A percentile compares a stretch with the other conserved stretches of the same genome.
Evolutionary conservation across 1,284 basidiomycete species (phyloP).

Genomic region (Moniliophthora roreri): DNA sequence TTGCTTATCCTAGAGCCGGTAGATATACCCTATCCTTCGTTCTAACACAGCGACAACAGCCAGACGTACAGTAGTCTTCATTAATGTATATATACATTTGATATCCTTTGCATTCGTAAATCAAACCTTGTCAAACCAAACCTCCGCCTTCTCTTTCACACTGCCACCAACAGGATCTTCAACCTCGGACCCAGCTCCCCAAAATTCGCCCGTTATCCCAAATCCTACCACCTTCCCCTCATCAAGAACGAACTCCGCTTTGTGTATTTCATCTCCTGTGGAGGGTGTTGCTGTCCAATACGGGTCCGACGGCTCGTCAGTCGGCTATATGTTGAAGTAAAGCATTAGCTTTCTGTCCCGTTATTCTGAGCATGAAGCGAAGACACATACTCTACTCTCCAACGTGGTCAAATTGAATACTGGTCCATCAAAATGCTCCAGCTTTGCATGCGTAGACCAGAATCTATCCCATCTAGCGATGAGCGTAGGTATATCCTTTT

Average conservation of each 20-base stretch:
- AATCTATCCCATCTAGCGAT: constrained; percentile 20
- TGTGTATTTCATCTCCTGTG: not conserved
- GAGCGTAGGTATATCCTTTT: constrained; percentile 21
- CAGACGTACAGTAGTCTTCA: too few species aligned
- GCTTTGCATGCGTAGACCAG: constrained; percentile 18
- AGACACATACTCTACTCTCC: constrained; percentile 21
- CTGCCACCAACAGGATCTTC: constrained; percentile 19
- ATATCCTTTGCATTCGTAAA: too few species aligned
- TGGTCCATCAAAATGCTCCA: constrained; percentile 22
- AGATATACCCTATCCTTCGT: too few species aligned
- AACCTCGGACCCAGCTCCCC: constrained; percentile 23
- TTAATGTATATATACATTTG: too few species aligned
- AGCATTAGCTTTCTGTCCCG: not conserved
- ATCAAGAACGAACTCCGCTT: constrained; percentile 13
- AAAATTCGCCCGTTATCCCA: constrained; percentile 18
- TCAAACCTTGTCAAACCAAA: constrained; percentile 23
- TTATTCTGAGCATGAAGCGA: too few species aligned
- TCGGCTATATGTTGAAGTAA: constrained; percentile 12
- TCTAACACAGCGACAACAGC: too few species aligned
- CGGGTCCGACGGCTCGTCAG: constrained; percentile 12
- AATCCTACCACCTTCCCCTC: constrained; percentile 13
- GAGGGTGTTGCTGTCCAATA: constrained; percentile 14
- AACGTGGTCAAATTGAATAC: constrained; percentile 20
- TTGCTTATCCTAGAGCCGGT: too few species aligned
- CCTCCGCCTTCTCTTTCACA: constrained; percentile 23